These are phyloP conservation scores for Crithidia sp. DNA, from an alignment of 208 protist genomes.

Conservation along the genomic window DNA sequence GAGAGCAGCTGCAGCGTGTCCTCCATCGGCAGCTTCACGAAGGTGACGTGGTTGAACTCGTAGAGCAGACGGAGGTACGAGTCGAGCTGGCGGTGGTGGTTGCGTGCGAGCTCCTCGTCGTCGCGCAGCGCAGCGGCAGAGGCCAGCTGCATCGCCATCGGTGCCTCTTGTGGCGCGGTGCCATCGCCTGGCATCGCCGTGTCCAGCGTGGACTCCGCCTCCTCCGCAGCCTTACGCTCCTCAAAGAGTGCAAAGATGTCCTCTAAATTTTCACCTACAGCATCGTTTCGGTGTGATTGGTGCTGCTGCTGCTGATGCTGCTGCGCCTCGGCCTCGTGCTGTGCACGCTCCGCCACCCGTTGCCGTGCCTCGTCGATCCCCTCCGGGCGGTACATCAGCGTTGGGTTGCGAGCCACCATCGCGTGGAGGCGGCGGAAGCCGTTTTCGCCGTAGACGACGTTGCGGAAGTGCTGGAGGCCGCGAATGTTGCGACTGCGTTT, in stretches of 20 bases:
- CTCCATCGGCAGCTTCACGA: slow-evolving; percentile 83
- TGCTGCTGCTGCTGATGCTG: slow-evolving; percentile 13
- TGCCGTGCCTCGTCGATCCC: slow-evolving; percentile 57
- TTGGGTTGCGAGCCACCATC: slow-evolving; percentile 71
- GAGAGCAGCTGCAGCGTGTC: slow-evolving; percentile 82
- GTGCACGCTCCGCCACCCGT: slow-evolving; percentile 16
- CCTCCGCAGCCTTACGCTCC: slow-evolving; percentile 22
- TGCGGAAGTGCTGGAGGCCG: slow-evolving; percentile 65
- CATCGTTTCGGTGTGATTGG: neutral
- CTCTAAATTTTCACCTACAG: neutral
- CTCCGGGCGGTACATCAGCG: slow-evolving; percentile 86
- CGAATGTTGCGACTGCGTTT: slow-evolving; percentile 82
- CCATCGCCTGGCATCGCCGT: no score
- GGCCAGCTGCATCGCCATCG: neutral
- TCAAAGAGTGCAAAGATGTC: slow-evolving; percentile 44
- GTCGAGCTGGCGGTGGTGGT: slow-evolving; percentile 85
- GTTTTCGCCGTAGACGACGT: slow-evolving; percentile 75
- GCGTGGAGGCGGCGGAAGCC: slow-evolving; percentile 79
- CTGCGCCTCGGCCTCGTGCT: neutral
- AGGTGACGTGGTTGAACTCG: slow-evolving; percentile 88
- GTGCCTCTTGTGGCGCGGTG: neutral
- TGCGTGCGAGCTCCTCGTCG: slow-evolving; percentile 40
- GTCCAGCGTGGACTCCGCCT: neutral
- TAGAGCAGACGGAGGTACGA: slow-evolving; percentile 75
- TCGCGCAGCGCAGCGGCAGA: neutral